phyloP scores from a whole-genome alignment of 495 filamentous ascomycete species.

The Xylaria nigripes region DNA sequence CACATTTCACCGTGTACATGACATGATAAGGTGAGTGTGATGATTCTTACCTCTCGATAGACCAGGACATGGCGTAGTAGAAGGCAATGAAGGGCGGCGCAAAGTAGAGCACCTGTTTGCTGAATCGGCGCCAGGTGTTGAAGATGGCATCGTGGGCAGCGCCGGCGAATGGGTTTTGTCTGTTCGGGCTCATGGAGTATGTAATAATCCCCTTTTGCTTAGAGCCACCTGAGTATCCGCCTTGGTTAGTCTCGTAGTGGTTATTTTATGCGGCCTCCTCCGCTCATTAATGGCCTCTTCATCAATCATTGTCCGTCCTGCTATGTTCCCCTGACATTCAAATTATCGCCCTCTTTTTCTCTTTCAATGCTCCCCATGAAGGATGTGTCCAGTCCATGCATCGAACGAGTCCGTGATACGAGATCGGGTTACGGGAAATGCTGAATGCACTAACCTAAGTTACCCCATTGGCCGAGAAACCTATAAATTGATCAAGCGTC shows the following conservation, averaged over 20 bases:
- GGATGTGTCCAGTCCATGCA: background rate
- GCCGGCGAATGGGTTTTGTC: constrained; percentile 50
- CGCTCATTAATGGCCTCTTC: background rate
- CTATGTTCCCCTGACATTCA: background rate
- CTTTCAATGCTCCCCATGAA: background rate
- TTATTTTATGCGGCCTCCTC: constrained; percentile 15
- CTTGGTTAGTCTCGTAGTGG: constrained; percentile 24
- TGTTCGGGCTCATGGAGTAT: constrained; percentile 46
- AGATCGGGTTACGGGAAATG: background rate
- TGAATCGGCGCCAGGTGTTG: constrained; percentile 54
- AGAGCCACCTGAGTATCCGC: constrained; percentile 29
- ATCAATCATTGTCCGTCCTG: background rate
- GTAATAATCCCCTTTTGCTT: constrained; percentile 51
- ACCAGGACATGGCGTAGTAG: constrained; percentile 80
- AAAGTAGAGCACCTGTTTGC: constrained; percentile 70
- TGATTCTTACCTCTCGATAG: constrained; percentile 64
- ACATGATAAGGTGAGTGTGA: background rate
- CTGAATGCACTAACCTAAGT: constrained; percentile 58
- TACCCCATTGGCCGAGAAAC: constrained; percentile 79
- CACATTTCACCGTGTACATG: background rate
- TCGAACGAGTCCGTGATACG: background rate
- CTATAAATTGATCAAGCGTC: constrained; percentile 42
- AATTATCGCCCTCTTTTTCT: background rate
- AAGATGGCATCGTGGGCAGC: constrained; percentile 49
- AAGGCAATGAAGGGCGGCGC: constrained; percentile 66